Base-by-base conservation (phyloP, 768 basidiomycete species). In the Pisolithus microcarpus region DNA sequence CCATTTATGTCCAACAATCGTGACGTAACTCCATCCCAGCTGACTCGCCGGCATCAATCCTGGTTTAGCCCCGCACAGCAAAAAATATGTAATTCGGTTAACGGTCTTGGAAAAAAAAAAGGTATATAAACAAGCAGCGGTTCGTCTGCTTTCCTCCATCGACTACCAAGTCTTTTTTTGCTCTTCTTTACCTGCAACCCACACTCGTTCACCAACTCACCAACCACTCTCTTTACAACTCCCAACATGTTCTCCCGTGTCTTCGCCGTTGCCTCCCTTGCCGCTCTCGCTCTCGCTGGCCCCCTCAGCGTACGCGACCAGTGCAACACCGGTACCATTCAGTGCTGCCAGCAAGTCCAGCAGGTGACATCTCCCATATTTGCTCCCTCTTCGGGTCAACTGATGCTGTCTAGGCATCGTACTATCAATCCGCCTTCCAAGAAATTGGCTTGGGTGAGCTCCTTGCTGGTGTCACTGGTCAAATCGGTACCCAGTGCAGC, bases 261-360 rank as follows among this genome's bases (percentile, higher is more conserved):
- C 36, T 21, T 52, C 15, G 18, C 51, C 30, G 13, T 52, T 6
- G 34, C 46, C 19, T 38, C 46, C 46, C 34, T 48, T 7, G 39
- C 51, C 4, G 16, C 38, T 8, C 37, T 52, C 10, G 46, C 46
- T 8, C 3, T 48, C 9, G 51, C 51, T 7, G 46, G 46, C 37
- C 34, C 24, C 37, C 31, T 47, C 16, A 10, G 7, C 9, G 43
- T 31, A 15, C 30, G n/a, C 30, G 21, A 30, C 31, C 49, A 54
- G 34, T 56, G 56, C 34, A 50, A 50, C 45, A 55, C 54, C 7
- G 56, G 53, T 19, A 5, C 23, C 39, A 38, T 56, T 21, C 31
- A 46, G 44, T 56, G 56, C 46, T 56, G 56, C 37, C 15, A 51
- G 18, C 5, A 3, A 15, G 50, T 28, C 38, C 38, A 15, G 11